These are phyloP conservation scores for Skeletonema marinoi DNA, from an alignment of 108 stramenopile genomes.

Conservation along the genomic window DNA sequence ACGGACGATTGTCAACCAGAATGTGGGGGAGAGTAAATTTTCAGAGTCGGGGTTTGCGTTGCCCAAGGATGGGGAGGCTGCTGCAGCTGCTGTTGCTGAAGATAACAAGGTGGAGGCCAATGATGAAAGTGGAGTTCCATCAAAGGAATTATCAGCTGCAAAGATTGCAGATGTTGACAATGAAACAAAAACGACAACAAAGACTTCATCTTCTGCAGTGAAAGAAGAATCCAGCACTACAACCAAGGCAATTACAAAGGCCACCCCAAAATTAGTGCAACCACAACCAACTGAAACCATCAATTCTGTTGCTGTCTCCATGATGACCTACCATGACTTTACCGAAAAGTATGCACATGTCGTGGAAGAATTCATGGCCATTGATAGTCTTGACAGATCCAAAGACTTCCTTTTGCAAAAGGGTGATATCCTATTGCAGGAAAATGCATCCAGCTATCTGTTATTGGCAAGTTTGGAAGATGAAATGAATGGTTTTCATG, in stretches of 20 bases:
- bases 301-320: slow-evolving; percentile 59
- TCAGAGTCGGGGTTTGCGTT: slow-evolving; percentile 72
- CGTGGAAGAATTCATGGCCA: slow-evolving; percentile 89
- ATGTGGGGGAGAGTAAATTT: slow-evolving; percentile 70
- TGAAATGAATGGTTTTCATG: slow-evolving; percentile 98
- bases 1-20: slow-evolving; percentile 88
- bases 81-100: background rate
- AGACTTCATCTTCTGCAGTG: background rate
- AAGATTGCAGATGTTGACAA: slow-evolving; percentile 23
- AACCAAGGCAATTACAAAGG: background rate
- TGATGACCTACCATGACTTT: slow-evolving; percentile 92
- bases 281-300: slow-evolving; percentile 33
- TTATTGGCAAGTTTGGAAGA: slow-evolving; percentile 95
- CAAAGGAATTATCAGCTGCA: slow-evolving; percentile 50
- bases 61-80: slow-evolving; percentile 26
- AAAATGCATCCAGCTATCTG: slow-evolving; percentile 95
- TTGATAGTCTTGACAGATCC: slow-evolving; percentile 78
- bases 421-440: slow-evolving; percentile 91
- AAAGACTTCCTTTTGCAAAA: slow-evolving; percentile 88
- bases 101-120: background rate
- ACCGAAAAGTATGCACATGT: slow-evolving; percentile 88
- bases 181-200: slow-evolving; percentile 5
- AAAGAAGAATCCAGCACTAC: background rate
- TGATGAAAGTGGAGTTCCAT: slow-evolving; percentile 31
- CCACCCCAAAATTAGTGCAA: slow-evolving; percentile 20